Conservation (phyloP, 495 filamentous ascomycete species). For the Talaromyces nanjingensis region DNA sequence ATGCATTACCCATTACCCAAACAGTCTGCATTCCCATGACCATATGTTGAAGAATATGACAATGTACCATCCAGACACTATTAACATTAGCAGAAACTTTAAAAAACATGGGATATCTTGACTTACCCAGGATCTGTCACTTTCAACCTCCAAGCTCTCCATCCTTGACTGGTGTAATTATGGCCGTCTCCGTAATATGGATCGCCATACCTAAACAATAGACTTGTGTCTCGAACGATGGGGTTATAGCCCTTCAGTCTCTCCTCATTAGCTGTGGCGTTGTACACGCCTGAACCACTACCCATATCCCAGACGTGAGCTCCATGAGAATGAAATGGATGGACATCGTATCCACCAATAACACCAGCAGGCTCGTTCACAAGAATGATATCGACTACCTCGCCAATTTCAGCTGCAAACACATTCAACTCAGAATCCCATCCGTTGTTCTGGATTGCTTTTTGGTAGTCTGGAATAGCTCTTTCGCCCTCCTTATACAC, state of each 20-base stretch:
- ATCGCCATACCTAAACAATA: constrained; percentile 42
- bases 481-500: constrained; percentile 43
- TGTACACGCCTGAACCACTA: constrained; percentile 47
- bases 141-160: constrained; percentile 52
- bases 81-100: neutral
- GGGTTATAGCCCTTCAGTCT: constrained; percentile 35
- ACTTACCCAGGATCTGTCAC: constrained; percentile 33
- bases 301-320: constrained; percentile 54
- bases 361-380: constrained; percentile 38
- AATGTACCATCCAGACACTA: constrained; percentile 58
- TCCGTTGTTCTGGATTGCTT: constrained; percentile 24
- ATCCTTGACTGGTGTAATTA: constrained; percentile 29
- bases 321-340: constrained; percentile 57
- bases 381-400: constrained; percentile 56
- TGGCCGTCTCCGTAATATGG: constrained; percentile 1
- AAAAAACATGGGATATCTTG: neutral
- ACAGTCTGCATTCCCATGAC: constrained; percentile 49
- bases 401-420: constrained; percentile 48
- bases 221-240: constrained; percentile 46
- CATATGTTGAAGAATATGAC: constrained; percentile 53
- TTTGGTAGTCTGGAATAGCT: constrained; percentile 30
- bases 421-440: constrained; percentile 44
- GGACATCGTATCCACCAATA: constrained; percentile 44
- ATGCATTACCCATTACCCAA: constrained; percentile 43
- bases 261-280: constrained; percentile 44